Conservation (phyloP, 106 monocot genomes). For the Allium fistulosum region DNA sequence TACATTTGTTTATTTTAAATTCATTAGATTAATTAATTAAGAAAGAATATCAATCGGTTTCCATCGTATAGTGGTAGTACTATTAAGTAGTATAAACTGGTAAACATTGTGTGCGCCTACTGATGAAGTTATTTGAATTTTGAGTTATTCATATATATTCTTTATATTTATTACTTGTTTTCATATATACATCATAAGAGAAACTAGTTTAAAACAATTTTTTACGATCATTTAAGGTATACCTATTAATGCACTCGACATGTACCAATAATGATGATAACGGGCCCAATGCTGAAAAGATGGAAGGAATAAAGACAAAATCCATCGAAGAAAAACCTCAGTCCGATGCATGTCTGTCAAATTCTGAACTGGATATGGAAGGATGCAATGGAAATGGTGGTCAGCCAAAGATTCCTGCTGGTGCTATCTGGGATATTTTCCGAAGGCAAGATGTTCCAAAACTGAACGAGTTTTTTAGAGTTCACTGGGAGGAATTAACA, state of each 20-base stretch:
- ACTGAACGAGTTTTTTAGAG: constrained; percentile 74
- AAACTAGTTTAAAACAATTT: too few species aligned
- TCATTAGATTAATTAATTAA: too few species aligned
- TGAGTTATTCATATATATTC: too few species aligned
- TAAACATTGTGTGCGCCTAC: too few species aligned
- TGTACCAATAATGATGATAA: constrained; percentile 21
- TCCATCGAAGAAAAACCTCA: constrained; percentile 4
- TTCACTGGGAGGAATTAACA: constrained; percentile 38
- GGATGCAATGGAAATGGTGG: constrained; percentile 11
- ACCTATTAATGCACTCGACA: constrained; percentile 70
- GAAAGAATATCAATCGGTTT: too few species aligned
- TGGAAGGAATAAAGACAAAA: constrained; percentile 11
- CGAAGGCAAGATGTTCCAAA: constrained; percentile 75
- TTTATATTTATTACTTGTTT: too few species aligned
- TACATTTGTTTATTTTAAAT: too few species aligned
- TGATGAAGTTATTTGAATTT: too few species aligned
- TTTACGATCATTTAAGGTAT: constrained; percentile 30
- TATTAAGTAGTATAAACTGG: too few species aligned
- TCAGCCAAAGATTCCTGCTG: constrained; percentile 24
- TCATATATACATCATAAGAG: too few species aligned
- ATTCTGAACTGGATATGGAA: constrained; percentile 11
- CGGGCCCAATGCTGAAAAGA: constrained; percentile 9
- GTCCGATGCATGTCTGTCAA: background rate
- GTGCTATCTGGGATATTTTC: constrained; percentile 91
- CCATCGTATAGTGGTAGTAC: too few species aligned